Evolutionary conservation across 805 yeast genomes (phyloP).

Genomic region (Ogataea methanolica): DNA sequence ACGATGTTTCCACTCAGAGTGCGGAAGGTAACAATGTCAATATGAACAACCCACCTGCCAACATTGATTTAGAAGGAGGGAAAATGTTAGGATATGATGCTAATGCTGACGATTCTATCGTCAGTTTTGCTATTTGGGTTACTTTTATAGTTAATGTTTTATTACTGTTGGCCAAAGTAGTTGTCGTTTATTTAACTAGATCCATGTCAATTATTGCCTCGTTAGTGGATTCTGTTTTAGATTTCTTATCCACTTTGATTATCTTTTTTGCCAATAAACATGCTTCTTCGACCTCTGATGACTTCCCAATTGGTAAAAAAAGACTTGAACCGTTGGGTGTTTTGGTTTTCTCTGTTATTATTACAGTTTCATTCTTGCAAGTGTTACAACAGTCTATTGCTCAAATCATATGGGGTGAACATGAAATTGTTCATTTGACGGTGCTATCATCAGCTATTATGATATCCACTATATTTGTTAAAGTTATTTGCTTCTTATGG

Average conservation of each 20-base stretch:
- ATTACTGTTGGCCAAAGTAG: slow-evolving; percentile 54
- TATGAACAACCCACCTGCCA: slow-evolving; percentile 47
- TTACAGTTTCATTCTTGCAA: slow-evolving; percentile 66
- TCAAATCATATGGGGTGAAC: slow-evolving; percentile 35
- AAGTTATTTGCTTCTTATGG: slow-evolving; percentile 59
- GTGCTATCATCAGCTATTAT: slow-evolving; percentile 51
- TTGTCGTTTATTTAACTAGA: slow-evolving; percentile 57
- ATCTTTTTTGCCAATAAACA: slow-evolving; percentile 57
- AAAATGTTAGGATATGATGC: slow-evolving; percentile 45
- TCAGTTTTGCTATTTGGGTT: slow-evolving; percentile 55
- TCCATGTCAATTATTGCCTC: slow-evolving; percentile 79
- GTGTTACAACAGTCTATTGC: slow-evolving; percentile 62
- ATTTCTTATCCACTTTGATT: slow-evolving; percentile 69
- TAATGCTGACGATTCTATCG: slow-evolving; percentile 37
- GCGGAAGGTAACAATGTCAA: slow-evolving; percentile 8
- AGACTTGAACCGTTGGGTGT: slow-evolving; percentile 78
- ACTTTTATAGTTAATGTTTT: slow-evolving; percentile 58
- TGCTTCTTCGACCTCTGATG: slow-evolving; percentile 32
- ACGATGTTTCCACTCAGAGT: slow-evolving; percentile 36
- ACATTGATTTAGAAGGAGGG: slow-evolving; percentile 56
- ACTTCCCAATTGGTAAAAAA: slow-evolving; percentile 67
- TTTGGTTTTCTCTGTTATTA: slow-evolving; percentile 64
- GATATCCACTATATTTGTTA: slow-evolving; percentile 56
- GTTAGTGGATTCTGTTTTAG: slow-evolving; percentile 69
- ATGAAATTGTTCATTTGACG: slow-evolving; percentile 44